Evolutionary conservation across 768 basidiomycete species (phyloP), one percentile per base, ranked within the genome.

Genomic region (Suillus hirtellus): DNA sequence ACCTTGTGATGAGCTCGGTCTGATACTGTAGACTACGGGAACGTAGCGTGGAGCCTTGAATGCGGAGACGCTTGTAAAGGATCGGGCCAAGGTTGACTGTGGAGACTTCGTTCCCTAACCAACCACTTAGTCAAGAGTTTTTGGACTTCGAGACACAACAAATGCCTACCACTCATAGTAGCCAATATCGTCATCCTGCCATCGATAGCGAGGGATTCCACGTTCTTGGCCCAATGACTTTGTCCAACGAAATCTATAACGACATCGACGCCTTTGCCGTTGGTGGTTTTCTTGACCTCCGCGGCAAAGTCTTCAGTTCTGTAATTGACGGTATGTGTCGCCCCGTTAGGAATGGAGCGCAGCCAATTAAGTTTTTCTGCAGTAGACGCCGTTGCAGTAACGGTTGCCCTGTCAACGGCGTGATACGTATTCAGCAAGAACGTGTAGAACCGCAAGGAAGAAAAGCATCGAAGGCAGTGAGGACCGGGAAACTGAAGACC

Each of bases 21-120:
- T 97, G 94, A 74, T 96, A 97, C 65, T 82, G 79, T n/a, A 80
- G 69, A 31, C 85, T 83, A 52, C 93, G 86, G 37, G 89, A 86
- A 27, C 95, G 87, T 37, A 97, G 78, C 2, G 94, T 96, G 24
- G 93, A 92, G 24, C 95, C 95, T 75, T 94, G 89, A 59, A 98
- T 89, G 31, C 88, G 87, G 59, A 97, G 84, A 19, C 95, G 87
- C 78, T 96, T 98, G 75, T 80, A 87, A 63, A 96, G 78, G 60
- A 97, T 84, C 11, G 87, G 88, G 6, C 69, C 69, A 53, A 97
- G 77, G 72, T 89, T 82, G 63, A 86, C 77, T 15, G 76, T 77
- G 15, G 82, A 73, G 17, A 88, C 81, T 19, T 80, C 76, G 37
- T 74, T 70, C 50, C 89, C 90, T 70, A 60, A 62, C 34, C 66